Base-by-base conservation (phyloP, 2,329 filamentous ascomycete species). In the Gliomastix tumulicola region DNA sequence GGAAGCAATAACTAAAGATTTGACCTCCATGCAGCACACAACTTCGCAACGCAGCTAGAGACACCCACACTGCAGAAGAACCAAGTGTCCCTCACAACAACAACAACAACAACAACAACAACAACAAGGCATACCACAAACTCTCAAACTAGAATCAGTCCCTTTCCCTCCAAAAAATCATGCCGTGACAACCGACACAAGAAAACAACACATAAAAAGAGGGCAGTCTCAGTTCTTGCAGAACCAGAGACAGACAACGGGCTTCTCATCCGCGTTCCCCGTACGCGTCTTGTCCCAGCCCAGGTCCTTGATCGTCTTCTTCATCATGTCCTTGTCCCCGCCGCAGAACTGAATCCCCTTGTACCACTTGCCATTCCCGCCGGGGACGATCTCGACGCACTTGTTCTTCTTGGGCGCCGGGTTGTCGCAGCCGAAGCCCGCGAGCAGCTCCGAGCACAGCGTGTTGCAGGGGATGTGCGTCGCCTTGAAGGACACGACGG, bases 201-300 rank as follows among this genome's bases (percentile, higher is more conserved):
- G n/a, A n/a, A n/a, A n/a, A n/a, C n/a, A n/a, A n/a, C n/a, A n/a
- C n/a, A n/a, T n/a, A n/a, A n/a, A n/a, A n/a, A n/a, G n/a, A n/a
- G n/a, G n/a, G n/a, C n/a, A n/a, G n/a, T n/a, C 10, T 58, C 44
- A 75, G 34, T 63, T 68, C 52, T 74, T 77, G 15, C 68, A 72
- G 37, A 79, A 61, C 64, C 75, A 82, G 13, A 81, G 43, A 52
- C 74, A 79, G n/a, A 79, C 69, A 4, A 78, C 66, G 0, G 70
- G 69, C 54, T 70, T 72, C 45, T 66, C 62, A 1, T 65, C 64
- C 0, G 55, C 50, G 13, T 63, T 52, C 0, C 74, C 75, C 2
- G 62, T 69, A 8, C 75, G 52, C 3, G 59, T 61, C 15, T 53
- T 51, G 25, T 77, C 70, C 78, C 80, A 84, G 0, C 79, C 79